Evolutionary conservation across 1,284 basidiomycete species (phyloP).

Genomic region (Sphagnurus paluster): DNA sequence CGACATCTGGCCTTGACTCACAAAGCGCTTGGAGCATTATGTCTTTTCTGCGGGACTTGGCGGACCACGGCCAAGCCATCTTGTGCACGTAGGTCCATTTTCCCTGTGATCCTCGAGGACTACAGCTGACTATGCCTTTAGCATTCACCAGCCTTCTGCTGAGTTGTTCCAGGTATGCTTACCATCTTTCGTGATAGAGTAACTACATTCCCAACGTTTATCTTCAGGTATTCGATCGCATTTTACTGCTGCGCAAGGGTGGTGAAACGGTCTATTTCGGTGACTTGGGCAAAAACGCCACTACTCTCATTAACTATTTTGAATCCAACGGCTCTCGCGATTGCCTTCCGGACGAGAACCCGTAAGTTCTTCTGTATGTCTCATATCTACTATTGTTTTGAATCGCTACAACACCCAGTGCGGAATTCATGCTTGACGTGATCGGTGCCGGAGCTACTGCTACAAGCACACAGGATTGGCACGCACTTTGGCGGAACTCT

Average conservation of each 20-base stretch:
- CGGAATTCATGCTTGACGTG: constrained; percentile 70
- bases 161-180: constrained; percentile 59
- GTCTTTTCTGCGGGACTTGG: constrained; percentile 73
- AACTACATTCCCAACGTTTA: too few relatives aligned
- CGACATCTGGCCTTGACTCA: constrained; percentile 86
- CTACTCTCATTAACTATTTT: constrained; percentile 68
- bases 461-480: constrained; percentile 44
- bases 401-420: constrained; percentile 35
- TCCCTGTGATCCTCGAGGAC: too few relatives aligned
- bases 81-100: constrained; percentile 65
- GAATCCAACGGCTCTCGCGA: constrained; percentile 58
- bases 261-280: constrained; percentile 81
- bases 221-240: constrained; percentile 13
- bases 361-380: constrained; percentile 36
- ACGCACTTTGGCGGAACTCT: constrained; percentile 43
- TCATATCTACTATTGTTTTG: neutral
- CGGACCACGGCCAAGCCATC: constrained; percentile 75
- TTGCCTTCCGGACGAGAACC: constrained; percentile 47
- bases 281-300: constrained; percentile 63
- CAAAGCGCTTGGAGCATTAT: constrained; percentile 88
- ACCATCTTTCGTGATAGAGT: neutral
- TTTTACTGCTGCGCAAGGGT: constrained; percentile 57
- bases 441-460: constrained; percentile 67
- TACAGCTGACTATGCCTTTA: constrained; percentile 1
- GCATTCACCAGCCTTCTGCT: constrained; percentile 59